phyloP scores from a whole-genome alignment of 345 rosid species.

The Pistacia atlantica region DNA sequence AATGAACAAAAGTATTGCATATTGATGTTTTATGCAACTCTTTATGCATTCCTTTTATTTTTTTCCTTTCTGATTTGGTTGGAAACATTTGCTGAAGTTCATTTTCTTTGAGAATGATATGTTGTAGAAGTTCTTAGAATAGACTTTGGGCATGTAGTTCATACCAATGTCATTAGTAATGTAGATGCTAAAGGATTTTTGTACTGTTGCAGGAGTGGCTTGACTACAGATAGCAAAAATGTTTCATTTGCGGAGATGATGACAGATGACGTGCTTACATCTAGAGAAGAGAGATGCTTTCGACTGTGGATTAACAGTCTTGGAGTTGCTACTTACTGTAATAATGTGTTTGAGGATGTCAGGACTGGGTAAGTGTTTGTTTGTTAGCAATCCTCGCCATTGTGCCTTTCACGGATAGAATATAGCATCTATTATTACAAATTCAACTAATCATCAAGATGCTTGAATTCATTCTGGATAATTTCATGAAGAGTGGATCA shows the following conservation, averaged over 20 bases:
- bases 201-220: constrained; percentile 72
- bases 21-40: neutral
- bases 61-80: neutral
- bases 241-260: constrained; percentile 90
- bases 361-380: constrained; percentile 68
- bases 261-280: constrained; percentile 79
- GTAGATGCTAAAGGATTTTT: constrained; percentile 12
- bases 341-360: constrained; percentile 89
- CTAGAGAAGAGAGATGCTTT: constrained; percentile 89
- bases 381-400: constrained; percentile 1
- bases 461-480: neutral
- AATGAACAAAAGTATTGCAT: neutral
- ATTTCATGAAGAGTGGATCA: neutral
- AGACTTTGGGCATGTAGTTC: neutral
- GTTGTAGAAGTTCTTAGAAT: neutral
- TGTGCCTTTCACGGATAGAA: neutral
- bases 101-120: neutral
- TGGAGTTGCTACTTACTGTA: constrained; percentile 73
- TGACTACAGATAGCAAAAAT: constrained; percentile 64
- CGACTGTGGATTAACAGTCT: constrained; percentile 94
- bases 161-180: neutral
- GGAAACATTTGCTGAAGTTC: neutral
- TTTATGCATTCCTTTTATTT: neutral
- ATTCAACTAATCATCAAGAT: neutral
- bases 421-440: neutral